Base-by-base conservation (phyloP, 1,284 basidiomycete genomes). In the Ustilago loliicola region DNA sequence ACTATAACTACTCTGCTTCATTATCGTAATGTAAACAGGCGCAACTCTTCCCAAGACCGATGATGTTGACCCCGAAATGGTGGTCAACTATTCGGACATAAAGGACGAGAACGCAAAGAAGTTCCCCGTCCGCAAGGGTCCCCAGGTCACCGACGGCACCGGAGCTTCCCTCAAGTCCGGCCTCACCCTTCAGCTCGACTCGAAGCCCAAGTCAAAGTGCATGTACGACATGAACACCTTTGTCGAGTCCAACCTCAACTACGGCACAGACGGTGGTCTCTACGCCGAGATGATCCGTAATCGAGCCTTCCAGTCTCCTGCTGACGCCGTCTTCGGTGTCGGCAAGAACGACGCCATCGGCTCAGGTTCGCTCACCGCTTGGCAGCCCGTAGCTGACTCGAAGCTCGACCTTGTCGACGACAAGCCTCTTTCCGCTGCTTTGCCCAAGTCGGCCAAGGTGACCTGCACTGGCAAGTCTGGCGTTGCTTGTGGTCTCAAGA, bases 281-380 rank as follows among this genome's bases (percentile, higher is more conserved):
- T 78, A 80, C 27, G 79, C 72, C 23, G 80, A 82, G 58, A 66
- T 82, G 64, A 82, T 82, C 59, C 68, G 68, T 59, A 80, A 80
- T 57, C 78, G 78, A 2, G 80, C 80, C 25, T 80, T 81, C 65
- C 80, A 81, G 48, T 62, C 66, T 2, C 55, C 66, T 15, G 57
- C 47, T 23, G 73, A 72, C 32, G 45, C 50, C 11, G 64, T 64
- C 30, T 78, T 75, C 15, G 61, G 63, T 7, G 55, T 34, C 3
- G 65, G 72, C 19, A 19, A 25, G 17, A 63, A 55, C 38, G 72
- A 75, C 40, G 30, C 48, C 4, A 62, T 80, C 25, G 79, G 79
- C 17, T 61, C 60, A 10, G 79, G 79, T 36, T 75, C 79, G 15
- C 47, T 77, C 3, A 72, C 66, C 36, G 66, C 51, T 29, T 80